Evolutionary conservation across 1,139 yeast genomes (phyloP).

Genomic region (Yamadazyma conglobata): DNA sequence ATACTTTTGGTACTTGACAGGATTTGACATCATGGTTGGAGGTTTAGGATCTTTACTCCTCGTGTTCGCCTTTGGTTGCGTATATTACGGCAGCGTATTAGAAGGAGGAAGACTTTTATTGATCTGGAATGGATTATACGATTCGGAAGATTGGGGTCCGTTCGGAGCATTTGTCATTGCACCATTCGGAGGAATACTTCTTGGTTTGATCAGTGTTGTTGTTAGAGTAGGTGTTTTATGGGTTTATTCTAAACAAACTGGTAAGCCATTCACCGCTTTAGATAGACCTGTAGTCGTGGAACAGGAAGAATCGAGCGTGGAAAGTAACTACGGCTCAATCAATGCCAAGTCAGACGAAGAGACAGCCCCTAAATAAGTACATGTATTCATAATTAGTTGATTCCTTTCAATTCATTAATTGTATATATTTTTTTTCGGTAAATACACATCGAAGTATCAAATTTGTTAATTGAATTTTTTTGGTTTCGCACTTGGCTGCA

Average conservation of each 20-base stretch:
- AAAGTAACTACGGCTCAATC: conserved; percentile 11
- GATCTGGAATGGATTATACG: conserved; percentile 76
- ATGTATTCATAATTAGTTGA: no score
- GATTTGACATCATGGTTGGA: conserved; percentile 78
- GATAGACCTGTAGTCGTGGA: conserved; percentile 39
- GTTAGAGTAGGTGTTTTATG: conserved; percentile 44
- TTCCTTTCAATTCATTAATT: no score
- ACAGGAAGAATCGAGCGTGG: conserved; percentile 6
- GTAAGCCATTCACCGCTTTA: conserved; percentile 53
- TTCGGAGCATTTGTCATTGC: conserved; percentile 94
- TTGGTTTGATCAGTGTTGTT: conserved; percentile 52
- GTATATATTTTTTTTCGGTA: no score
- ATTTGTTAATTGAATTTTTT: no score
- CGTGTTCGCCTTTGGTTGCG: conserved; percentile 79
- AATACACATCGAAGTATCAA: conserved; percentile 1
- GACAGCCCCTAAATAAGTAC: no score
- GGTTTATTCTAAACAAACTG: conserved; percentile 33
- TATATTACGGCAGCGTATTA: conserved; percentile 66
- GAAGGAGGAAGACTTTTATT: conserved; percentile 76
- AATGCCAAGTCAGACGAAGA: conserved; percentile 9
- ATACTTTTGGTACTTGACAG: conserved; percentile 66
- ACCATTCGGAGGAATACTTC: conserved; percentile 72
- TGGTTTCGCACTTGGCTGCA: no score
- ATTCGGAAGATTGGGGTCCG: conserved; percentile 82
- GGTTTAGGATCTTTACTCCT: conserved; percentile 79